Evolutionary conservation across 2,329 filamentous ascomycete species (phyloP), one percentile per base, ranked within the genome.

Genomic region (Fusarium heterosporum): DNA sequence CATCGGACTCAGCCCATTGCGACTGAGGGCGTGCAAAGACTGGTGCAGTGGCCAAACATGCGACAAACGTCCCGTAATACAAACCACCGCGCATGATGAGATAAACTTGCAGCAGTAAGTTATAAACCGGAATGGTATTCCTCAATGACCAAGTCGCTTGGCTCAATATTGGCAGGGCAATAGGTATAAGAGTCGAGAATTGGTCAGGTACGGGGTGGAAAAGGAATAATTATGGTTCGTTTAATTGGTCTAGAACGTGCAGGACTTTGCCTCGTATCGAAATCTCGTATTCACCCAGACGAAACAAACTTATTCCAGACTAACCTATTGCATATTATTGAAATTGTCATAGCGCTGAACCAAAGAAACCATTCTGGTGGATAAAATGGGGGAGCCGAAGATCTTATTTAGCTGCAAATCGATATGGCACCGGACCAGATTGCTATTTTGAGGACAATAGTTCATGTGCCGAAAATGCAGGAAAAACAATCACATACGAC

Each of bases 221-320:
- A 30, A 25, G 28, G 46, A 26, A 26, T 19, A 30, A 12, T 26
- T 40, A 29, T 55, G 50, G 13, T 22, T 28, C 0, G 3, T 11
- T 28, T 11, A 51, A 12, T 40, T 40, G 22, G 22, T 22, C 22
- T 22, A 40, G 45, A 51, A 51, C 34, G 34, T 9, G 8, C n/a
- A 17, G 43, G 32, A 13, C 43, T 45, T 19, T 54, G 13, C 28
- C 28, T 49, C 30, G 30, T 55, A 39, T 32, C 26, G 19, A 50
- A 17, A 55, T 13, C 52, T 55, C 52, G 52, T 55, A 55, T 55
- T 51, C 32, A 34, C 16, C 8, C 3, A 34, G 12, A 34, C 32
- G 14, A 34, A 34, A 34, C n/a, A 8, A 34, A n/a, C 6, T 9
- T 14, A 16, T n/a, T n/a, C 9, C 9, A 4, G 14, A n/a, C 32